Evolutionary conservation across 805 yeast genomes (phyloP).

Genomic region (Wickerhamomyces pijperi): DNA sequence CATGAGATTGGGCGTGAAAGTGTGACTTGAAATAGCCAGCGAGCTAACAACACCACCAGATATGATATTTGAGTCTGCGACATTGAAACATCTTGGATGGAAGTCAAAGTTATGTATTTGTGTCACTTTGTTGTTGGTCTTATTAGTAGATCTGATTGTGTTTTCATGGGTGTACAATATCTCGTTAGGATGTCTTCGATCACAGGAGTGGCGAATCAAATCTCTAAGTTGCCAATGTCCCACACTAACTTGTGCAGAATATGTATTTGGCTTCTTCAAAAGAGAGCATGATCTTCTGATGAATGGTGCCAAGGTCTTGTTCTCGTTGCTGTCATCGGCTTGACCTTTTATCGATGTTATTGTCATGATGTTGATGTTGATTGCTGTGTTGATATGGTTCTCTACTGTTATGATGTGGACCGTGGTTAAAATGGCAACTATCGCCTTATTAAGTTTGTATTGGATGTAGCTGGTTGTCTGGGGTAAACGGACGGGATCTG

Average conservation of each 20-base stretch:
- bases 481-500: no score
- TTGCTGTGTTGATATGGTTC: no score
- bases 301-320: not conserved
- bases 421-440: no score
- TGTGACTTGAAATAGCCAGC: not conserved
- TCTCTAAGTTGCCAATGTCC: slow-evolving; percentile 79
- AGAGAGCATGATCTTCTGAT: not conserved
- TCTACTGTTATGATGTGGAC: no score
- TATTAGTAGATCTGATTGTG: slow-evolving; percentile 34
- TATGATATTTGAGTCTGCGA: slow-evolving; percentile 39
- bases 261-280: not conserved
- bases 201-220: slow-evolving; percentile 27
- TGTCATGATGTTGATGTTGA: not conserved
- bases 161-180: slow-evolving; percentile 52
- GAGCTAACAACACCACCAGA: slow-evolving; percentile 41
- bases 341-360: not conserved
- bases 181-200: slow-evolving; percentile 22
- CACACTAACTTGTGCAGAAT: not conserved
- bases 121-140: slow-evolving; percentile 22
- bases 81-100: slow-evolving; percentile 62
- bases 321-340: not conserved
- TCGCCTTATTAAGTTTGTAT: no score
- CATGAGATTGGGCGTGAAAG: not conserved
- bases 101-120: slow-evolving; percentile 42
- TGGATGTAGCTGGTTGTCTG: no score